Percentiles rank a stretch among this genome's conserved stretches.
These are phyloP conservation scores for Lipomyces anomalus DNA, from an alignment of 805 yeast species.

Conservation along the genomic window DNA sequence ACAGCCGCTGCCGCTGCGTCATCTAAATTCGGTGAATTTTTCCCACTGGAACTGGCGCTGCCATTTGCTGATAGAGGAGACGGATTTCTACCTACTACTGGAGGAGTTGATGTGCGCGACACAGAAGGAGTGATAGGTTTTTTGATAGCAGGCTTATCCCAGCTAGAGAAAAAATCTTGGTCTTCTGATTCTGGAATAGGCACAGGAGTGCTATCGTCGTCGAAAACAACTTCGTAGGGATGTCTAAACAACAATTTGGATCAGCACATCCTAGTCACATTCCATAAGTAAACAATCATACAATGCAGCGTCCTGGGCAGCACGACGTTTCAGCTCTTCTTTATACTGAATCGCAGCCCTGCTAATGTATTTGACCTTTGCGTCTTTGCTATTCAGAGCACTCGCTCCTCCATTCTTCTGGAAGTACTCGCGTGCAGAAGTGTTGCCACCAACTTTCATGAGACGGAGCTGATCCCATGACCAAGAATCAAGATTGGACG, in stretches of 20 bases:
- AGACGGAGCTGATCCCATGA: conserved; percentile 80
- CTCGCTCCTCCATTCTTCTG: conserved; percentile 80
- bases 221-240: conserved; percentile 71
- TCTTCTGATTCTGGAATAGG: conserved; percentile 34
- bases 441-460: conserved; percentile 92
- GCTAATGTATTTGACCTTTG: conserved; percentile 73
- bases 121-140: conserved; percentile 40
- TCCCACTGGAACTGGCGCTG: conserved; percentile 11
- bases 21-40: conserved; percentile 25
- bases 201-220: conserved; percentile 25
- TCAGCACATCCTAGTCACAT: neutral
- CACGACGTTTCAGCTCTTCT: conserved; percentile 67
- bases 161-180: conserved; percentile 86
- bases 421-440: conserved; percentile 75
- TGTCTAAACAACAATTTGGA: conserved; percentile 35
- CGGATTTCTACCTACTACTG: conserved; percentile 18
- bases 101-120: conserved; percentile 35
- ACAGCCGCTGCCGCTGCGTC: conserved; percentile 24
- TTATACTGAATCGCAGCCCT: conserved; percentile 75
- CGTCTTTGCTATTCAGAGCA: conserved; percentile 56
- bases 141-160: conserved; percentile 69
- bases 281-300: neutral
- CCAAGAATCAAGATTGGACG: conserved; percentile 92
- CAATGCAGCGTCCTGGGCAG: conserved; percentile 52
- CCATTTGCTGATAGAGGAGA: conserved; percentile 27